Base-by-base conservation (phyloP, 1,284 basidiomycete species). In the Xerocomus cyaneibrunnescens region DNA sequence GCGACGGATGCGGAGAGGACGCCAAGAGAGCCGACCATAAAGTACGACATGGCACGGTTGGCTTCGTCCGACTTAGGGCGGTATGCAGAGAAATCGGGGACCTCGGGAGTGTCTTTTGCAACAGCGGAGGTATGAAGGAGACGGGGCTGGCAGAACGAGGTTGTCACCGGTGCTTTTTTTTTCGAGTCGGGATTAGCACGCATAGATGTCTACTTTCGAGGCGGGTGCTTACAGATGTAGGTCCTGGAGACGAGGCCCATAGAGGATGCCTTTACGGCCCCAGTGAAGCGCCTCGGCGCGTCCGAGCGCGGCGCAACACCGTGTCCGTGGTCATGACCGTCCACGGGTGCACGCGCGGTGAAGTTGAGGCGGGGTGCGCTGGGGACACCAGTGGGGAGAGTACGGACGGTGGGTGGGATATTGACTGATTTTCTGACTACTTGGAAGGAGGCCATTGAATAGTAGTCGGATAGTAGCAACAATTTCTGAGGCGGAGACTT, bases 1-100 rank as follows among this genome's bases (percentile, higher is more conserved):
- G 95, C 96, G 57, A 87, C 92, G 19, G 92, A 92, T 51, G 97
- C 97, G 58, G 92, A 85, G 69, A 99, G 83, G 61, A 98, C 81
- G 71, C 97, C 97, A 70, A 98, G 83, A 42, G 93, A 87, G 60
- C 97, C 97, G 68, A 99, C 89, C 90, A 98, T 93, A 75, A 98
- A 92, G 81, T 99, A 99, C 34, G 91, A 92, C 55, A 98, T 77
- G 53, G 90, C 87, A 62, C 92, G 89, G 80, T 93, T 93, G 57
- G 73, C 77, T 45, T 80, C 76, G 41, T 83, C 76, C 58, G 85
- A 81, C 67, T 83, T 79, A 46, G 88, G 79, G 62, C 88, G 85
- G 79, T 98, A 98, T 42, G 82, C 74, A 51, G 84, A 82, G 70
- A 91, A 95, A 78, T 98, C 88, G 61, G 97, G 96, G 22, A 97